Conservation (phyloP, 2,329 filamentous ascomycete species). For the Diaporthe vaccinii region DNA sequence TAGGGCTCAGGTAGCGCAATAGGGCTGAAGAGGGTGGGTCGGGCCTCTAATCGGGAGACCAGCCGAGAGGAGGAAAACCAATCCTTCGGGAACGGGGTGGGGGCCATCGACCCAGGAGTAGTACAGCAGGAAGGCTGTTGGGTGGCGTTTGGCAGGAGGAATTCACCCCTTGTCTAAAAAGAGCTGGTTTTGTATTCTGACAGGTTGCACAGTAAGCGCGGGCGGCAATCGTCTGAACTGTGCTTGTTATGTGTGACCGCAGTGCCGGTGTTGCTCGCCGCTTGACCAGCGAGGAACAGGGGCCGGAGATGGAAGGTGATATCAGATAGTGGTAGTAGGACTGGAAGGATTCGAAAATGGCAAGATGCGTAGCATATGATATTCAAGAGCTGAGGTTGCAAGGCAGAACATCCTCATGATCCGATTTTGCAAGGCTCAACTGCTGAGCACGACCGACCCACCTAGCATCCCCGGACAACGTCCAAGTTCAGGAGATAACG, state of each 20-base stretch:
- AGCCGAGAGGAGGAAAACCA: conserved; percentile 28
- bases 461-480: background rate
- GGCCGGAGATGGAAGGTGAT: background rate
- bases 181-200: conserved; percentile 25
- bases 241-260: conserved; percentile 4
- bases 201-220: conserved; percentile 15
- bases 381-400: conserved; percentile 11
- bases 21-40: conserved; percentile 37
- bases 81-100: conserved; percentile 32
- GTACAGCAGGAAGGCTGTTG: conserved; percentile 32
- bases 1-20: conserved; percentile 29
- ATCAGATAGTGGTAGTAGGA: background rate
- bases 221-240: background rate
- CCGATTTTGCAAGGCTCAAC: background rate
- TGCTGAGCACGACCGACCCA: background rate
- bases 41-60: conserved; percentile 18
- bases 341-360: background rate
- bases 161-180: conserved; percentile 10
- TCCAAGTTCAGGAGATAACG: background rate
- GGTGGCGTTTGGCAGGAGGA: conserved; percentile 37
- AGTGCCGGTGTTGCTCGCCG: conserved; percentile 10
- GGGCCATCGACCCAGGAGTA: conserved; percentile 28
- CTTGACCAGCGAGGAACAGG: background rate
- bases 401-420: conserved; percentile 5
- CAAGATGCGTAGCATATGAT: background rate